These are phyloP conservation scores for Chlorociboria aeruginascens DNA, from an alignment of 495 filamentous ascomycete genomes.

Conservation along the genomic window DNA sequence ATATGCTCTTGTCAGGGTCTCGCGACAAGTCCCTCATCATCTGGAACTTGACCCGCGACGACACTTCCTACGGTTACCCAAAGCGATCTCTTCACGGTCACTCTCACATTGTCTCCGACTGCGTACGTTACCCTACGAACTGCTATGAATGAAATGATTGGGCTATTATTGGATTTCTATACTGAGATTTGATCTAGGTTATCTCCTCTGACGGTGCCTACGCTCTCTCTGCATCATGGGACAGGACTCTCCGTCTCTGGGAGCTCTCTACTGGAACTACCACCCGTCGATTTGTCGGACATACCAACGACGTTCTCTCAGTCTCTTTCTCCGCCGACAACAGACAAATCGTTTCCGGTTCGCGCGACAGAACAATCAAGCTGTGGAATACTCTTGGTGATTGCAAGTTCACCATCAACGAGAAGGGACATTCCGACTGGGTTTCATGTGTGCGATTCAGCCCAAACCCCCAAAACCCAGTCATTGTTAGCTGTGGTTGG, in stretches of 20 bases:
- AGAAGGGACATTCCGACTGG: conserved; percentile 99
- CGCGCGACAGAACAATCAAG: conserved; percentile 97
- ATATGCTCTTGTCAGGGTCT: conserved; percentile 97
- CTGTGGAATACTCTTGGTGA: conserved; percentile 99
- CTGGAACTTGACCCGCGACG: conserved; percentile 99
- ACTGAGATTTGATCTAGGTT: conserved; percentile 47
- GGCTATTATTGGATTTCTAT: conserved; percentile 2
- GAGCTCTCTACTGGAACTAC: conserved; percentile 93
- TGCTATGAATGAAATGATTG: conserved; percentile 1
- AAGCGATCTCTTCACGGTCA: conserved; percentile 97
- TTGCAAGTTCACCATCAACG: conserved; percentile 99
- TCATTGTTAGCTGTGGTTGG: conserved; percentile 98
- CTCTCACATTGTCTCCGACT: conserved; percentile 99
- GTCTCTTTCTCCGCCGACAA: conserved; percentile 99
- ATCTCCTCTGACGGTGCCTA: conserved; percentile 99
- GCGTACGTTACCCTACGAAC: conserved; percentile 51
- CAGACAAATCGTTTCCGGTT: conserved; percentile 99
- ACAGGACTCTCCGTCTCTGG: conserved; percentile 99
- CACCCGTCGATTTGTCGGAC: conserved; percentile 95
- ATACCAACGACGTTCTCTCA: conserved; percentile 98
- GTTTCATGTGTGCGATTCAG: conserved; percentile 98
- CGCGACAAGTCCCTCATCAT: conserved; percentile 99
- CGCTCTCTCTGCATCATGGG: conserved; percentile 97
- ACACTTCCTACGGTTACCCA: conserved; percentile 93
- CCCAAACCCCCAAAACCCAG: conserved; percentile 99